Evolutionary conservation across 2,329 filamentous ascomycete genomes (phyloP).

Genomic region (Rhynchosporium agropyri): DNA sequence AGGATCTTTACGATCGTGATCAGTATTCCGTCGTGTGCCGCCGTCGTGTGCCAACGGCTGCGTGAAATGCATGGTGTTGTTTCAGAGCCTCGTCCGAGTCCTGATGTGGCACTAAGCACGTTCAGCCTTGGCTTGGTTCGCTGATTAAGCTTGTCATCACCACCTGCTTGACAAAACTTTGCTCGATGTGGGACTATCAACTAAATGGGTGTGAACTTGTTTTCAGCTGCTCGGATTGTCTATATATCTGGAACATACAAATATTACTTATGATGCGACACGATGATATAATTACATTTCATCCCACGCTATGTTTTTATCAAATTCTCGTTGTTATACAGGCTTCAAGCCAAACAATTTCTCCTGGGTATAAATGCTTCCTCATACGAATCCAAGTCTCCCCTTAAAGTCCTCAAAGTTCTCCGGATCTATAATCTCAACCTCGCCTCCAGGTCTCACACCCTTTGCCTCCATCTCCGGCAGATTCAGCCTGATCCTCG

Average conservation of each 20-base stretch:
- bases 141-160: not conserved
- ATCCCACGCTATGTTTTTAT: not conserved
- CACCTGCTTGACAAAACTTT: not conserved
- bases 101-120: conserved; percentile 42
- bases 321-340: conserved; percentile 9
- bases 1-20: not conserved
- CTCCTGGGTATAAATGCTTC: conserved; percentile 35
- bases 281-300: not conserved
- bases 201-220: not conserved
- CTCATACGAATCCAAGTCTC: conserved; percentile 41
- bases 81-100: conserved; percentile 25
- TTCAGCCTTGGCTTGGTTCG: conserved; percentile 3
- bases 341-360: conserved; percentile 12
- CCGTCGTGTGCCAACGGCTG: not conserved
- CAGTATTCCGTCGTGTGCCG: not conserved
- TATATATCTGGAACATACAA: not conserved
- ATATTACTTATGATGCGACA: not conserved
- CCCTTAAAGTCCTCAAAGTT: conserved; percentile 40
- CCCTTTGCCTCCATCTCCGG: conserved; percentile 38
- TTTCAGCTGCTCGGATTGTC: no score
- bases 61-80: conserved; percentile 10
- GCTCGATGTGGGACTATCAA: not conserved
- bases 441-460: conserved; percentile 31
- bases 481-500: conserved; percentile 36
- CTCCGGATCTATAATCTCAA: conserved; percentile 40